These are phyloP conservation scores for Adenanthera pavonina DNA, from an alignment of 306 rosid genomes.

Conservation along the genomic window DNA sequence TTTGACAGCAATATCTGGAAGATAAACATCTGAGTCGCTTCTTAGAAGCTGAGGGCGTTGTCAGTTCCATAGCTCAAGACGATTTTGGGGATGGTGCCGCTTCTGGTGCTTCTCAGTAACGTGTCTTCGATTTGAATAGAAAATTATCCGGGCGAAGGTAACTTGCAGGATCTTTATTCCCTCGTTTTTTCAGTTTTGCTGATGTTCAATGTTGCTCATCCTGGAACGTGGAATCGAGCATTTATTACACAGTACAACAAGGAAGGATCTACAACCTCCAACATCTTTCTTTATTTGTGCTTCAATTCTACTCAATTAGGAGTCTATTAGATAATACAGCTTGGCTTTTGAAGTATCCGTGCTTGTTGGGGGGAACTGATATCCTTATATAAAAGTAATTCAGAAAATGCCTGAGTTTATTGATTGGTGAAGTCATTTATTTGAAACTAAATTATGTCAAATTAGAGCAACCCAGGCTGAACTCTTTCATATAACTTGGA, in stretches of 20 bases:
- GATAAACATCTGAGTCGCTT: slow-evolving; percentile 71
- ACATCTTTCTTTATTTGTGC: not conserved
- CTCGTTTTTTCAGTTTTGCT: not conserved
- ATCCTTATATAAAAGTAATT: not conserved
- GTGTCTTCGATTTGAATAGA: not conserved
- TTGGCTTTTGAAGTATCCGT: not conserved
- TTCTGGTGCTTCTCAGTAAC: slow-evolving; percentile 40
- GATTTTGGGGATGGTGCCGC: slow-evolving; percentile 22
- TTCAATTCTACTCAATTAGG: not conserved
- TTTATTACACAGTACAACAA: not conserved
- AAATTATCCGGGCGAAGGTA: slow-evolving; percentile 22
- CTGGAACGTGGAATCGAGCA: not conserved
- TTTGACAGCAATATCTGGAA: slow-evolving; percentile 70
- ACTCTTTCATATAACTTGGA: not conserved
- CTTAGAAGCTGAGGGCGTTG: slow-evolving; percentile 67
- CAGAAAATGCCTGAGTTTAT: not conserved
- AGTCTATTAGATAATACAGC: not conserved
- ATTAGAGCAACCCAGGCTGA: slow-evolving; percentile 11
- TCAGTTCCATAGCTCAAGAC: slow-evolving; percentile 37
- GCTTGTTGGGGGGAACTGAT: not conserved
- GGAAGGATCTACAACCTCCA: not conserved
- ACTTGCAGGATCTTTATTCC: not conserved
- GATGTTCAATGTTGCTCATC: not conserved
- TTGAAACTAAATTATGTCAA: slow-evolving; percentile 11
- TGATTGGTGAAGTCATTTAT: not conserved